These are phyloP conservation scores for Tulasnella sp. DNA, from an alignment of 768 basidiomycete genomes.

Conservation along the genomic window DNA sequence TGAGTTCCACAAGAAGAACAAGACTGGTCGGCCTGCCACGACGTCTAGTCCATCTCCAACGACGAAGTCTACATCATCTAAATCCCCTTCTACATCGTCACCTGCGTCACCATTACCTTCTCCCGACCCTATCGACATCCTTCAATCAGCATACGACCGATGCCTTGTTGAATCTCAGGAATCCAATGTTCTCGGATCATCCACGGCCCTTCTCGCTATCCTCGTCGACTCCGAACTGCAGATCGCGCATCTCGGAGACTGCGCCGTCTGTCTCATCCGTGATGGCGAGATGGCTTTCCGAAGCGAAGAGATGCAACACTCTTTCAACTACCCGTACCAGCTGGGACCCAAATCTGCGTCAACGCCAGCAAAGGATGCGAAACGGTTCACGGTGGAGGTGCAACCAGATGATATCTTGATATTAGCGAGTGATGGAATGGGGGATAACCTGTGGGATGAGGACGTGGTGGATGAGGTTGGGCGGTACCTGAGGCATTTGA, in stretches of 20 bases:
- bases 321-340: constrained; percentile 55
- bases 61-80: constrained; percentile 14
- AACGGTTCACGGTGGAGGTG: constrained; percentile 57
- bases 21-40: neutral
- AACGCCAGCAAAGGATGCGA: constrained; percentile 50
- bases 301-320: constrained; percentile 90
- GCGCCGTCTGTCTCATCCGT: constrained; percentile 77
- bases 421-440: constrained; percentile 68
- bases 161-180: constrained; percentile 28
- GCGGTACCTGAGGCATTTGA: constrained; percentile 31
- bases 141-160: constrained; percentile 36
- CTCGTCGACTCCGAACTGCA: constrained; percentile 50
- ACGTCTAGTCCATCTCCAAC: neutral
- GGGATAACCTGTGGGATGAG: constrained; percentile 82
- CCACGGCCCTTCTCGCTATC: constrained; percentile 33
- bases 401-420: constrained; percentile 65
- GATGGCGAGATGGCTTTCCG: constrained; percentile 65
- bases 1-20: neutral
- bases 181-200: constrained; percentile 33
- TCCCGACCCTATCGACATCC: constrained; percentile 34
- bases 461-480: constrained; percentile 75
- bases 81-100: neutral
- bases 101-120: constrained; percentile 16
- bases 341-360: constrained; percentile 53
- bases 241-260: constrained; percentile 80